A percentile compares a stretch with the other conserved stretches of the same genome.
phyloP scores from a whole-genome alignment of 2,329 filamentous ascomycete genomes.

The Pseudocercospora musae region DNA sequence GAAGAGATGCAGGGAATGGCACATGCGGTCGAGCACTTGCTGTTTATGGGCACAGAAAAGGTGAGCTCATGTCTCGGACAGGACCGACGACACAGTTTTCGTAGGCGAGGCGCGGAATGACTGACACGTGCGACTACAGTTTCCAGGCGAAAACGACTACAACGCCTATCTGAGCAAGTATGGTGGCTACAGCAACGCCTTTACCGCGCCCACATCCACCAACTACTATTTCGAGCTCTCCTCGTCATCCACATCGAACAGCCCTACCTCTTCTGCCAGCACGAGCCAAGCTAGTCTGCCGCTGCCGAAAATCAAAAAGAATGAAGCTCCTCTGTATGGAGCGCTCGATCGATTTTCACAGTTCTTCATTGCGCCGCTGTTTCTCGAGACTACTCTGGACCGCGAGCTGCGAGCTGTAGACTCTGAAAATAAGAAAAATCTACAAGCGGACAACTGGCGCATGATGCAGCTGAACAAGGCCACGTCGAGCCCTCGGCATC shows the following conservation, averaged over 20 bases:
- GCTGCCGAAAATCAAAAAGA: slow-evolving; percentile 35
- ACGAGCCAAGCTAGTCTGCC: slow-evolving; percentile 38
- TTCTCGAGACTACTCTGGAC: slow-evolving; percentile 79
- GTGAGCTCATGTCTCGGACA: slow-evolving; percentile 39
- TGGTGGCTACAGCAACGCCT: slow-evolving; percentile 91
- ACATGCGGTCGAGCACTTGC: slow-evolving; percentile 89
- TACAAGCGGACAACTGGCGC: slow-evolving; percentile 86
- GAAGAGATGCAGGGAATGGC: slow-evolving; percentile 91
- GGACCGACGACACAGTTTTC: not conserved
- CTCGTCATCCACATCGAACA: slow-evolving; percentile 64
- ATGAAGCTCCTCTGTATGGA: slow-evolving; percentile 66
- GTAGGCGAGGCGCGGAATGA: not conserved
- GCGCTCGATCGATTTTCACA: slow-evolving; percentile 89
- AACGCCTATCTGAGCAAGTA: slow-evolving; percentile 86
- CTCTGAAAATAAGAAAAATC: slow-evolving; percentile 96
- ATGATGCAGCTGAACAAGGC: slow-evolving; percentile 84
- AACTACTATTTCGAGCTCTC: slow-evolving; percentile 98
- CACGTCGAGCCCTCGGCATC: slow-evolving; percentile 81
- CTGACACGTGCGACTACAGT: slow-evolving; percentile 48
- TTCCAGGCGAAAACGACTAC: slow-evolving; percentile 92
- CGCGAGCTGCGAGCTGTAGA: slow-evolving; percentile 85
- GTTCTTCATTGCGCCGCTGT: slow-evolving; percentile 87
- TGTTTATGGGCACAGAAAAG: slow-evolving; percentile 99
- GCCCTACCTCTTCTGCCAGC: slow-evolving; percentile 40
- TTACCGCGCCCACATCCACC: slow-evolving; percentile 87